Base-by-base conservation (phyloP, 352 stramenopile genomes). In the Aphanomyces stellatus region DNA sequence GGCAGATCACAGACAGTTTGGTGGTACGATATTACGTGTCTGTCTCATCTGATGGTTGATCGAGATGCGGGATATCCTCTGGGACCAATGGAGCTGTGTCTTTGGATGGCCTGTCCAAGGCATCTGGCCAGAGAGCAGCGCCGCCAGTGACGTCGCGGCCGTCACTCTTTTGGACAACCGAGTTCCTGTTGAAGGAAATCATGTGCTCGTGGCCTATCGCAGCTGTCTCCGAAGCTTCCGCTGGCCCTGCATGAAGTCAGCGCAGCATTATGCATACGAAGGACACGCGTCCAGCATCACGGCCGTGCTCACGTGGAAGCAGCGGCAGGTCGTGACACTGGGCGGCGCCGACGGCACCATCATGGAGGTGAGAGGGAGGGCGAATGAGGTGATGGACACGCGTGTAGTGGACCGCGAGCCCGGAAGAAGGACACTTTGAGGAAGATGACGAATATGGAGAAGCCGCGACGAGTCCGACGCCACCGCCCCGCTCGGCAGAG, bases 101-200 rank as follows among this genome's bases (percentile, higher is more conserved):
- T 90, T 88, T 68, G 80, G 82, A 13, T 90, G 82, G 82, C 62
- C 80, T 19, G 86, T 76, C 0, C 69, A 79, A 15, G 82, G 82
- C 3, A 83, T 88, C 41, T 90, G 82, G 82, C 69, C 65, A 4
- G 74, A 82, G 11, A 76, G 87, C 25, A 78, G 80, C 1, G 84
- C 76, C 37, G 62, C 86, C 37, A 69, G 74, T 7, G 79, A 88
- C 51, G 85, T 90, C 57, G 62, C 73, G 5, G 72, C 72, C 24
- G 67, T 88, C 1, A 76, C 70, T 33, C 59, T 48, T 5, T 2
- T 65, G 5, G 59, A 65, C 49, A 34, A 57, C 22, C 49, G 4
- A 10, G 2, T 24, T 6, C 24, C 55, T 10, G 55, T 31, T 1
- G 34, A 51, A 27, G 59, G 33, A 8, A 31, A 65, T 35, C 17